Percentiles rank a stretch among this genome's conserved stretches.
Evolutionary conservation across 768 basidiomycete species (phyloP).

Genomic region (Phanerodontia chrysosporium): DNA sequence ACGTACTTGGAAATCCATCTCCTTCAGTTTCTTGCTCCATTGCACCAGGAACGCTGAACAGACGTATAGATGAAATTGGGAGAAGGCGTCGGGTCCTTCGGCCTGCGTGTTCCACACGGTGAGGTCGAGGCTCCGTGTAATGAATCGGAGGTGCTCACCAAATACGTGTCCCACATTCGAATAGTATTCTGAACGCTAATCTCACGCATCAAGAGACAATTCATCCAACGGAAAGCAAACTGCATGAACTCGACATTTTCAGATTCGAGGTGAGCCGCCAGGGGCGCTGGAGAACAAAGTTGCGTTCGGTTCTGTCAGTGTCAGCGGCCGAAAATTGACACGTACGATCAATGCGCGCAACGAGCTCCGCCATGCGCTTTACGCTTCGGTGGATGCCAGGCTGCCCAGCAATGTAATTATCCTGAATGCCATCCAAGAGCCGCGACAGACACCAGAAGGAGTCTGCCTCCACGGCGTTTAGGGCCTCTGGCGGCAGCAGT

Average conservation of each 20-base stretch:
- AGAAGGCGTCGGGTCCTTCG: conserved; percentile 96
- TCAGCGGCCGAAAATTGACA: conserved; percentile 9
- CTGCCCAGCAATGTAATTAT: conserved; percentile 95
- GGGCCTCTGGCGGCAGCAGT: conserved; percentile 59
- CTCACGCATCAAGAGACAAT: conserved; percentile 96
- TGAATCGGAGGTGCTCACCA: conserved; percentile 44
- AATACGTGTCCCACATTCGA: conserved; percentile 99
- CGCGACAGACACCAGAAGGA: conserved; percentile 98
- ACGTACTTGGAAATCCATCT: conserved; percentile 97
- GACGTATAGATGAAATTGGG: conserved; percentile 97
- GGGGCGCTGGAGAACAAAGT: conserved; percentile 51
- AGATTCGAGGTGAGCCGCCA: conserved; percentile 79
- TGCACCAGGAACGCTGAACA: conserved; percentile 95
- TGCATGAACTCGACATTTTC: conserved; percentile 99
- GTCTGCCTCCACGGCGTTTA: conserved; percentile 92
- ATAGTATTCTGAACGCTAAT: conserved; percentile 96
- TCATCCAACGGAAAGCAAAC: conserved; percentile 99
- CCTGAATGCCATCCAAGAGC: conserved; percentile 93
- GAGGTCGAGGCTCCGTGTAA: not conserved
- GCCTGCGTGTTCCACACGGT: conserved; percentile 49
- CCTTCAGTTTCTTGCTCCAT: conserved; percentile 89
- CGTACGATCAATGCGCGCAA: conserved; percentile 82
- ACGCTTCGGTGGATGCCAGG: conserved; percentile 96
- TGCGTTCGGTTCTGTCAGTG: not conserved
- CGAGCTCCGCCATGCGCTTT: conserved; percentile 89